Conservation (phyloP, 495 filamentous ascomycete genomes). For the Chaetomium tenue region DNA sequence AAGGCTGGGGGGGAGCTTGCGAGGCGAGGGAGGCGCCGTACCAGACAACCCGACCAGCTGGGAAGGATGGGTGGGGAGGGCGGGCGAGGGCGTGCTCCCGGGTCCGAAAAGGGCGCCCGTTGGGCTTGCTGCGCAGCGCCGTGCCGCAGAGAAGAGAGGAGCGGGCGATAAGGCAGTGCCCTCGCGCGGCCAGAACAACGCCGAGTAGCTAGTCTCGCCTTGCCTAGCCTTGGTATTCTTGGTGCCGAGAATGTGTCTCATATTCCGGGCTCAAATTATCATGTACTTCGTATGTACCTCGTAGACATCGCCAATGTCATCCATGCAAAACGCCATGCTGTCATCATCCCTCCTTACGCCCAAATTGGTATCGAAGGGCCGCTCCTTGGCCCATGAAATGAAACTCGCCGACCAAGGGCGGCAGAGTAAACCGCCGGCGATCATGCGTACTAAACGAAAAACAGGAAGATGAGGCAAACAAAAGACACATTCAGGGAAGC, state of each 20-base stretch:
- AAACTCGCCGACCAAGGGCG: not conserved
- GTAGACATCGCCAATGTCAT: slow-evolving; percentile 5
- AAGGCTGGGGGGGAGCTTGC: not conserved
- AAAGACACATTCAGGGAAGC: not conserved
- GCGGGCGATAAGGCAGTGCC: not conserved
- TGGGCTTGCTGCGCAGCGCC: slow-evolving; percentile 12
- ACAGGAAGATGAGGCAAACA: not conserved
- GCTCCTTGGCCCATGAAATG: not conserved
- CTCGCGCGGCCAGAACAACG: not conserved
- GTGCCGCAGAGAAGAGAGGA: not conserved
- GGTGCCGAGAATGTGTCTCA: not conserved
- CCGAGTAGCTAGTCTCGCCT: not conserved
- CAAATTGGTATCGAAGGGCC: slow-evolving; percentile 6
- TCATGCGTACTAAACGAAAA: slow-evolving; percentile 6
- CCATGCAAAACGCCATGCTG: slow-evolving; percentile 13
- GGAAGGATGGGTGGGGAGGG: not conserved
- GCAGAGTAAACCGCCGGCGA: not conserved
- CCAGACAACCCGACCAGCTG: not conserved
- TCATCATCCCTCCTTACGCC: slow-evolving; percentile 1
- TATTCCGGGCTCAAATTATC: not conserved
- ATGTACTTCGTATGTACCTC: not conserved
- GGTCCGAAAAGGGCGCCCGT: not conserved
- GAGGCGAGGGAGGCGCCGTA: not conserved
- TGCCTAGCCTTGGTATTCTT: not conserved
- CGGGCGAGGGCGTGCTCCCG: too few species aligned